A percentile compares a stretch with the other conserved stretches of the same genome.
Conservation (phyloP, 1,139 yeast species). For the Yamadazyma sp. region DNA sequence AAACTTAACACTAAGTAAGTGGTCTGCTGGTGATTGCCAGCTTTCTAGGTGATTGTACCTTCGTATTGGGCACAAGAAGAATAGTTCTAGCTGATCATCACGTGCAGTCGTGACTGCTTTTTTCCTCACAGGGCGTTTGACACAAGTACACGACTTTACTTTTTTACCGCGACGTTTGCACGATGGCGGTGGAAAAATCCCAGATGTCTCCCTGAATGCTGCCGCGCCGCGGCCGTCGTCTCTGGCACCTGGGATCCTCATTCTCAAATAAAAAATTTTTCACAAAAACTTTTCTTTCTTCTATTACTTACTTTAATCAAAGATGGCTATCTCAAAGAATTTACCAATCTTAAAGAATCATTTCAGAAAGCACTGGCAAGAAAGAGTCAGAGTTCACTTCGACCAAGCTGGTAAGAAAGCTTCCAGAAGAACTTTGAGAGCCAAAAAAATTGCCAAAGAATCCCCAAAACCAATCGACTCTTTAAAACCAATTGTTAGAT, state of each 20-base stretch:
- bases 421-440: constrained; percentile 94
- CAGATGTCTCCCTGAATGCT: too few species aligned
- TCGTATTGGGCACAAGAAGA: too few species aligned
- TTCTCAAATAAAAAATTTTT: constrained; percentile 7
- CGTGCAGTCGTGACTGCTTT: too few species aligned
- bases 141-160: too few species aligned
- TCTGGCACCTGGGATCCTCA: constrained; percentile 2
- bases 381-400: constrained; percentile 98
- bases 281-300: constrained; percentile 3
- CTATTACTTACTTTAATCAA: constrained; percentile 11
- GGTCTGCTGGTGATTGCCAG: too few species aligned
- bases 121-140: too few species aligned
- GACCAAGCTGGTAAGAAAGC: constrained; percentile 99
- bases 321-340: constrained; percentile 94
- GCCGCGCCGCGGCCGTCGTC: neutral
- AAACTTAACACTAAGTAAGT: too few species aligned
- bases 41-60: too few species aligned
- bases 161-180: too few species aligned
- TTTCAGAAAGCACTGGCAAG: constrained; percentile 99
- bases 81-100: too few species aligned
- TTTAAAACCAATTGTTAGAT: constrained; percentile 97
- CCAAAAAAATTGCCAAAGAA: constrained; percentile 87
- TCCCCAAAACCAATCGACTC: constrained; percentile 98
- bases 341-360: constrained; percentile 95
- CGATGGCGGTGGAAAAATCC: too few species aligned